Base-by-base conservation (phyloP, 73 alveolate species). In the Uronychia binucleata region DNA sequence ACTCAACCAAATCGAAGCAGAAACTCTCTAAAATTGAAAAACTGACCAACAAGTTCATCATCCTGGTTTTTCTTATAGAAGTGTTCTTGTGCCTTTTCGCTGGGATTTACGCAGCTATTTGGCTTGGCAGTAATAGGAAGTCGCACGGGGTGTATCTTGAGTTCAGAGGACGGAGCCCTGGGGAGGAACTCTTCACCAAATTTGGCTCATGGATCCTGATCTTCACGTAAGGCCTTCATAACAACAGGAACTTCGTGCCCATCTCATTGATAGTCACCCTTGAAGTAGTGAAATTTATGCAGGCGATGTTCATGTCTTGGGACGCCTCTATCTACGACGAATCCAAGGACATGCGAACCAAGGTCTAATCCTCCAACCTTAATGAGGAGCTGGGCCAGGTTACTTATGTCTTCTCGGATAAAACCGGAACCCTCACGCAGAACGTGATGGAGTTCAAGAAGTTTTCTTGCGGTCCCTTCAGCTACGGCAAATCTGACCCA, bases 351-450 rank as follows among this genome's bases (percentile, higher is more conserved):
- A 67, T 82, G 88, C 94, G 97, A 0, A 93, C 98, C 28, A 88
- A 89, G 82, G 99, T 96, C 0, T 94, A 96, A 75, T 81, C 99
- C 1, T 90, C 97, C 34, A 96, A 94, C 87, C 81, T 97, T 77
- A 96, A 94, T 88, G 99, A 97, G 87, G 99, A 97, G 91, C 91
- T 97, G 59, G 99, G 99, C 26, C 94, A 97, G 74, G 88, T 97
- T 33, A 90, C 91, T 80, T 93, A 93, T 82, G 91, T 97, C 33
- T 97, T 97, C 79, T 93, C 97, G 27, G 99, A 97, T 91, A 97
- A 97, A 82, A 97, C 99, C 26, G 99, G 99, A 1, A 97, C 99
- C n/a, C 88, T 97, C 81, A 97, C 99, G 28, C 90, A 95, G 79
- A 97, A 97, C 83, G 82, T 95, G 58, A 97, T 96, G 99, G 95